Evolutionary conservation across 371 early-diverging fungal genomes (phyloP), one percentile per base, ranked within the genome.

Genomic region (Gilbertella persicaria): DNA sequence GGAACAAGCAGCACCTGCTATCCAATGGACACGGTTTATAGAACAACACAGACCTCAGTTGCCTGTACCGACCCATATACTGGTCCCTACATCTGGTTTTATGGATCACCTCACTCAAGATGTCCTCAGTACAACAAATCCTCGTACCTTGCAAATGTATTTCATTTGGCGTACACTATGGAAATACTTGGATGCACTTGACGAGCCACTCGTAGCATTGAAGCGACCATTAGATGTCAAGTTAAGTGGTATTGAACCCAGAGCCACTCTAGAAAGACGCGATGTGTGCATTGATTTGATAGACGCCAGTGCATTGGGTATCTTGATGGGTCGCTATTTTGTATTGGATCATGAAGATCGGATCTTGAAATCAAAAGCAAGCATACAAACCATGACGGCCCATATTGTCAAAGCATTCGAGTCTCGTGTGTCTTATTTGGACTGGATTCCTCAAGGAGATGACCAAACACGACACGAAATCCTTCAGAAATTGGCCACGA

Each of bases 311-410:
- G 33, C 52, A 0, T 40, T 86, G 43, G 83, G 84, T 1, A 65
- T 72, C 16, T 55, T 84, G 45, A 55, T 81, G 8, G 86, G 86
- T 4, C 68, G 80, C 4, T 83, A 77, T 38, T 83, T 70, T 58
- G 60, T 77, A 5, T 35, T 64, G 17, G 64, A 67, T 44, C 55
- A 56, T 7, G 64, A 58, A 35, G 28, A 51, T 20, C 30, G 38
- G 33, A 50, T 39, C 35, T 25, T n/a, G 3, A 13, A 26, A 17
- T 47, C 59, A 24, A 73, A 55, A 28, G 19, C 41, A 14, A 50
- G 62, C 20, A 70, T 70, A 16, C 53, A 69, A 14, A 43, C 58
- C 10, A 54, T 75, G 50, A 62, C 69, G 13, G 45, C 53, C 7
- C 29, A 66, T 1, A 55, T 79, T 10, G 54, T 69, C 0, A 38